Evolutionary conservation across 495 filamentous ascomycete genomes (phyloP), one percentile per base, ranked within the genome.

Genomic region (Xylaria palmicola): DNA sequence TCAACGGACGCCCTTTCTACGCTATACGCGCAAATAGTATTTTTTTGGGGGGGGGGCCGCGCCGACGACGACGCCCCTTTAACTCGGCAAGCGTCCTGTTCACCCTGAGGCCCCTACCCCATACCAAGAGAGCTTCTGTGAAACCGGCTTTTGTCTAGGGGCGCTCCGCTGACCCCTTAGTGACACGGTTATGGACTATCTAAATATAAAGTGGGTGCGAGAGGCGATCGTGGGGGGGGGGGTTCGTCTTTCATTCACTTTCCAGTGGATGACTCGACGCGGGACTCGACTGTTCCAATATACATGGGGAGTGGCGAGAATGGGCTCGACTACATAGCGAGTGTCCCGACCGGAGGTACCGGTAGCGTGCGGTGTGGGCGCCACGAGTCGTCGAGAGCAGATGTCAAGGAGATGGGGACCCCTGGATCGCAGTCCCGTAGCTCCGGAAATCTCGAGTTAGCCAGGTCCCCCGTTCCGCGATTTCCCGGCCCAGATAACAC

Each of bases 401-500:
- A 20, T 51, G 27, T 34, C 48, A 29, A 29, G 29, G 17, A 34
- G 34, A 34, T 22, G 48, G 29, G 48, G 22, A n/a, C n/a, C n/a
- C 27, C 17, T 51, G 7, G 10, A 51, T 51, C 48, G n/a, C 10
- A 13, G 48, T 24, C 48, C 50, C 26, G 37, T 40, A 41, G 37
- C 39, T 22, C 39, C 39, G 53, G 27, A 43, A 39, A 24, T 22
- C 15, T 44, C 10, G 19, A 41, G 50, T 34, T 10, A 34, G 32
- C 10, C 32, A 34, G 32, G 32, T 20, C 15, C 50, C 32, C 19
- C 32, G 24, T 56, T 34, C 53, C 53, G 53, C 34, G 22, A 56
- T 43, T 56, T 56, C 7, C 53, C 53, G 53, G 53, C 17, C 44
- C 27, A 27, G 7, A 44, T 34, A n/a, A n/a, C 53, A 56, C 22